These are phyloP conservation scores for Mycena leptocephala DNA, from an alignment of 768 basidiomycete species.

Conservation along the genomic window DNA sequence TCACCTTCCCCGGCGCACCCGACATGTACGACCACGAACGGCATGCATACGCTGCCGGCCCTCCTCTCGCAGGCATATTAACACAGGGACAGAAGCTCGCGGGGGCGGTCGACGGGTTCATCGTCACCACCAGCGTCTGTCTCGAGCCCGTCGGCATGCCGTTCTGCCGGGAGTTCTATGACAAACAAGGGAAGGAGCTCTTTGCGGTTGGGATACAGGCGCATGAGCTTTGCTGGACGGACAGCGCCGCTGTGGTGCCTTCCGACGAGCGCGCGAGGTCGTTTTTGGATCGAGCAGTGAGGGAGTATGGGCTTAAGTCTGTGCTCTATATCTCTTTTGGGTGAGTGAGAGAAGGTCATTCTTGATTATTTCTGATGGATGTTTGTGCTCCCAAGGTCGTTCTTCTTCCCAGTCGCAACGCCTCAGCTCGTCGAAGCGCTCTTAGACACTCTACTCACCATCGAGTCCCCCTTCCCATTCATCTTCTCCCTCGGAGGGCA, in stretches of 20 bases:
- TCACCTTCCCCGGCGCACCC: constrained; percentile 4
- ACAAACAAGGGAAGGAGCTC: too few species aligned
- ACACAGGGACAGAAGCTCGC: background rate
- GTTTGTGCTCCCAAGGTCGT: background rate
- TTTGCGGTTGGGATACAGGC: too few species aligned
- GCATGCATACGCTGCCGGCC: background rate
- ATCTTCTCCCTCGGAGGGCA: too few species aligned
- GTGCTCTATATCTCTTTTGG: constrained; percentile 29
- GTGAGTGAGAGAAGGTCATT: background rate
- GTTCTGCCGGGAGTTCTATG: too few species aligned
- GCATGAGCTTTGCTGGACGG: constrained; percentile 11
- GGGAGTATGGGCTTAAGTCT: constrained; percentile 8
- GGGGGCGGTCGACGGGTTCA: too few species aligned
- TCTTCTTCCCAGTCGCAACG: too few species aligned
- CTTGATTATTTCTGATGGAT: background rate
- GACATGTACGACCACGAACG: constrained; percentile 32
- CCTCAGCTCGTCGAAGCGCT: constrained; percentile 8
- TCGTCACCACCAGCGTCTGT: too few species aligned
- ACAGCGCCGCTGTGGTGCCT: background rate
- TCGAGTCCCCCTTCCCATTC: constrained; percentile 24
- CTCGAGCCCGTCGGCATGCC: too few species aligned
- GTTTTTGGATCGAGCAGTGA: constrained; percentile 15
- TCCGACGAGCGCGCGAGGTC: background rate
- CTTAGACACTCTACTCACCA: constrained; percentile 7
- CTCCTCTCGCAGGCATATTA: background rate